Base-by-base conservation (phyloP, 495 filamentous ascomycete genomes). In the Geoglossum glabrum region DNA sequence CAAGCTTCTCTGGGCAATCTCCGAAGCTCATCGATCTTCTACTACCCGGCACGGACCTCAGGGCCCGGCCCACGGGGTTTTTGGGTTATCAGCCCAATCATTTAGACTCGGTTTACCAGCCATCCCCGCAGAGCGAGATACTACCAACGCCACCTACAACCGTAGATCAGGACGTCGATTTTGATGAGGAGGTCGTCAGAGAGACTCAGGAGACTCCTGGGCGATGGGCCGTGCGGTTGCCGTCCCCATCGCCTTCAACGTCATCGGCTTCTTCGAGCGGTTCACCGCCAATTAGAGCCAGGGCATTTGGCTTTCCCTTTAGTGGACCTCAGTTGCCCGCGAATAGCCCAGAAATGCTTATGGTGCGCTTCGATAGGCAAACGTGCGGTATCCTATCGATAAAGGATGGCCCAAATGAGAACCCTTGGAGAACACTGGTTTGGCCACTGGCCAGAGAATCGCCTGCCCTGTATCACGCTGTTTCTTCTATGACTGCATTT, bases 341-440 rank as follows among this genome's bases (percentile, higher is more conserved):
- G 25, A 73, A 70, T 30, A 80, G 75, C 51, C 73, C 77, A 15
- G 84, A 87, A 59, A 79, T 82, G 75, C 67, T 88, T 19, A 75
- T 83, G 9, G 59, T 80, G 28, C 76, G 82, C 30, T 89, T 84
- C 63, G 81, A 87, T 63, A 73, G 75, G 47, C 69, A 83, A 27
- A 90, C 85, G 0, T 88, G 85, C 62, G 82, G 83, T 8, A 86
- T 90, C 55, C 71, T 90, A 31, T 88, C 84, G 7, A 73, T 90
- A 55, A 80, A 79, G 60, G 84, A 88, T 67, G 85, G 85, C 0
- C 74, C 72, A 13, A 77, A 71, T 23, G 85, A 88, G 64, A 90
- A 90, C 62, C 85, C 85, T 1, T 90, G 85, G 85, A 74, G 82
- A 38, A 87, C 76, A 0, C 70, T 85, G 25, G 70, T 90, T 8